Conservation (phyloP, 805 yeast species). For the Ogataea pilisensis region DNA sequence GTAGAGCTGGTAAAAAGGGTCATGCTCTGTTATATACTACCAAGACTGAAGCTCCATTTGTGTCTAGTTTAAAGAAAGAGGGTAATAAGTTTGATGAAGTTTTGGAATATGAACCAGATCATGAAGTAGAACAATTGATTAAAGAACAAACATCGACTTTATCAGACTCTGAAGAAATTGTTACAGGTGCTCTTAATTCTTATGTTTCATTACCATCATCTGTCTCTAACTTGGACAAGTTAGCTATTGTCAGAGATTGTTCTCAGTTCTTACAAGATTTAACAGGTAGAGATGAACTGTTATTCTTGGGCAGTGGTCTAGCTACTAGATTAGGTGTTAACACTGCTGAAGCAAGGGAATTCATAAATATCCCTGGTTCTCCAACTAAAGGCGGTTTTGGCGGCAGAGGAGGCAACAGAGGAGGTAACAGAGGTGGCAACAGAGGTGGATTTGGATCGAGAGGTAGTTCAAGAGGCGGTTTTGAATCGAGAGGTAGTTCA, state of each 20-base stretch:
- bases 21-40: slow-evolving; percentile 59
- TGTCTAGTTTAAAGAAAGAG: slow-evolving; percentile 45
- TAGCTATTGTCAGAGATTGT: slow-evolving; percentile 31
- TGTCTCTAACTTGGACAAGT: slow-evolving; percentile 29
- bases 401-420: slow-evolving; percentile 7
- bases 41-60: slow-evolving; percentile 52
- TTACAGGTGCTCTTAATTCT: slow-evolving; percentile 13
- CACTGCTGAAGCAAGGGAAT: slow-evolving; percentile 22
- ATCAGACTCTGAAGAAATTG: slow-evolving; percentile 13
- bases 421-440: not conserved
- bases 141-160: slow-evolving; percentile 29
- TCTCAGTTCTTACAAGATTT: slow-evolving; percentile 28
- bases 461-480: not conserved
- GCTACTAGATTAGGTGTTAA: slow-evolving; percentile 28
- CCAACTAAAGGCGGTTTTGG: slow-evolving; percentile 11
- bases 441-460: slow-evolving; percentile 1
- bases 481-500: not conserved
- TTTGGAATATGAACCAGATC: slow-evolving; percentile 34
- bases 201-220: slow-evolving; percentile 20
- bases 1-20: slow-evolving; percentile 84
- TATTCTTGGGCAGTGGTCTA: slow-evolving; percentile 14
- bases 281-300: slow-evolving; percentile 17
- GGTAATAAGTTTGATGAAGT: slow-evolving; percentile 51
- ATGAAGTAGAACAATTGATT: slow-evolving; percentile 33
- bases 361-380: slow-evolving; percentile 31